Percentiles rank a stretch among this genome's conserved stretches.
phyloP scores from a whole-genome alignment of 345 rosid genomes.

The Theobroma cacao region DNA sequence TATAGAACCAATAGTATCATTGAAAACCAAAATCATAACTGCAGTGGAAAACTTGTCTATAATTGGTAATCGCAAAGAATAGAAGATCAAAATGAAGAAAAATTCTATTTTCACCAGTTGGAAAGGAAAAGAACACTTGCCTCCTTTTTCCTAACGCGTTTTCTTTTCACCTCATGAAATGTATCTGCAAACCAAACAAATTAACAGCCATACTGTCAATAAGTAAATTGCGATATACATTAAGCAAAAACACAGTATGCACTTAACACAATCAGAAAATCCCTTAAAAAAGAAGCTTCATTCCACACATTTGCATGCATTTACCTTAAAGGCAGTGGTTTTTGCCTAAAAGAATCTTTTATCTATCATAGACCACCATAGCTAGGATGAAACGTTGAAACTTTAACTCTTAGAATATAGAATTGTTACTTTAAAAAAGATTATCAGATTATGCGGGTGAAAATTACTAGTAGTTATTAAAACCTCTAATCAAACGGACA shows the following conservation, averaged over 20 bases:
- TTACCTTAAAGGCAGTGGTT: not conserved
- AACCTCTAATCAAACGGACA: not conserved
- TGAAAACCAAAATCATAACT: not conserved
- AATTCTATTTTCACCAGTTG: not conserved
- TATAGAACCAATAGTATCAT: not conserved
- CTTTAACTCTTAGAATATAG: not conserved
- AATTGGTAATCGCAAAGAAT: no score
- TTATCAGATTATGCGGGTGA: not conserved
- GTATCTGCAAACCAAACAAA: slow-evolving; percentile 56
- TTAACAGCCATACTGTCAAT: not conserved
- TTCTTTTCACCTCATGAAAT: slow-evolving; percentile 85
- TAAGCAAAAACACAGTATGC: not conserved
- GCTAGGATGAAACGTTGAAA: not conserved
- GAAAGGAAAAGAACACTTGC: slow-evolving; percentile 33
- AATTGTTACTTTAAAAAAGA: not conserved
- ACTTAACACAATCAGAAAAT: not conserved
- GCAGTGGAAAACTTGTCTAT: not conserved
- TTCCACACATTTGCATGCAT: not conserved
- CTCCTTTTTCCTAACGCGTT: slow-evolving; percentile 64
- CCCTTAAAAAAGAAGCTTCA: no score
- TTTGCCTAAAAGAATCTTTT: not conserved
- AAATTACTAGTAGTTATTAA: not conserved
- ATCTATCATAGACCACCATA: not conserved
- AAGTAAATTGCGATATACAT: not conserved
- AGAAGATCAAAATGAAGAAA: not conserved